A percentile compares a stretch with the other conserved stretches of the same genome.
Conservation (phyloP, 148 eudicot species). For the Polygonum maritimum region DNA sequence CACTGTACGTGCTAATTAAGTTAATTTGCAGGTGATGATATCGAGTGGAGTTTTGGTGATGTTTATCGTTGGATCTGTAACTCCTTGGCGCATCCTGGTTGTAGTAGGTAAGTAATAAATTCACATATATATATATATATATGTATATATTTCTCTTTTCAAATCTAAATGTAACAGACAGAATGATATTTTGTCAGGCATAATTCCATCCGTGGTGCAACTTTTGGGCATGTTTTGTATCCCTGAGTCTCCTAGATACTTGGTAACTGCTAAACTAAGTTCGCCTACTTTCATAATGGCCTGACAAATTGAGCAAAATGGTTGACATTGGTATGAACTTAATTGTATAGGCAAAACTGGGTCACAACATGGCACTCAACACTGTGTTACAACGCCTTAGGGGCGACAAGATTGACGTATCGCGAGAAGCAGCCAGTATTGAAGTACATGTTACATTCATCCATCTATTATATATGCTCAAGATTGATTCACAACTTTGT, state of each 20-base stretch:
- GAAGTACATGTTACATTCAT: neutral
- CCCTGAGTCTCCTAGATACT: constrained; percentile 1
- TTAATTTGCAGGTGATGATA: neutral
- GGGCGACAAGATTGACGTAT: constrained; percentile 6
- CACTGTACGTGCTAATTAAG: too few species aligned
- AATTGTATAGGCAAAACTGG: neutral
- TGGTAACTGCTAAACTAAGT: neutral
- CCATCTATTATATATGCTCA: too few species aligned
- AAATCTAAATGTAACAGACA: neutral
- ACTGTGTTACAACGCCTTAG: constrained; percentile 2
- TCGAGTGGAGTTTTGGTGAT: neutral
- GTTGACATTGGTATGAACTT: too few species aligned
- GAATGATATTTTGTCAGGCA: neutral
- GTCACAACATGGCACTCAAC: neutral
- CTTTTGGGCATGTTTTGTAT: neutral
- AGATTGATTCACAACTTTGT: neutral
- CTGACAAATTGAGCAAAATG: too few species aligned
- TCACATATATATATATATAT: neutral
- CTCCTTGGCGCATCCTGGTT: neutral
- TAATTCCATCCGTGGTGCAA: neutral
- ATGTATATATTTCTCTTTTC: too few species aligned
- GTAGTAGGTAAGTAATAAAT: neutral
- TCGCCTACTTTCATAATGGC: neutral
- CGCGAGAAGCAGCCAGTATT: constrained; percentile 7
- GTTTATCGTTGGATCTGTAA: neutral